phyloP scores from a whole-genome alignment of 129 eudicot genomes.

The Kitagawia praeruptora region DNA sequence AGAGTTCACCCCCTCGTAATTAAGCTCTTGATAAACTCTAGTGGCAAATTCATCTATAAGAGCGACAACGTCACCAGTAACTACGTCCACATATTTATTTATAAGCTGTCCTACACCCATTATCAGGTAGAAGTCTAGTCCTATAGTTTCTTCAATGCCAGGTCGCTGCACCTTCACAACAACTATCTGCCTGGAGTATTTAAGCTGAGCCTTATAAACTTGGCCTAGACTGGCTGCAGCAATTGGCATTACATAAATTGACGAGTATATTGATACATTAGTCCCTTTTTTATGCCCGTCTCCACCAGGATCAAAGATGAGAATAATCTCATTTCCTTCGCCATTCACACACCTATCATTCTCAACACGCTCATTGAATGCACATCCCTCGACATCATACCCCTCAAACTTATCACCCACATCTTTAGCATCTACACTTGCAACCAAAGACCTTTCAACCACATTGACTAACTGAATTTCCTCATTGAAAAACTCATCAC shows the following conservation, averaged over 20 bases:
- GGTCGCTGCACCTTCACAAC: conserved; percentile 99
- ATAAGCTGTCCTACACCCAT: conserved; percentile 70
- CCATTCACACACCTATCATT: too few relatives aligned
- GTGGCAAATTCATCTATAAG: conserved; percentile 90
- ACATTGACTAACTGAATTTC: too few relatives aligned
- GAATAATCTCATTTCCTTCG: too few relatives aligned
- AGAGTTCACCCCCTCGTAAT: conserved; percentile 92
- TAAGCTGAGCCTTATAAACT: conserved; percentile 88
- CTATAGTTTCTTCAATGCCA: conserved; percentile 91
- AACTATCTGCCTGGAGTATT: conserved; percentile 69
- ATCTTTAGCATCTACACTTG: too few relatives aligned
- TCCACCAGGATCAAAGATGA: too few relatives aligned
- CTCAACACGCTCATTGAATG: too few relatives aligned
- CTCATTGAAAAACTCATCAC: too few relatives aligned
- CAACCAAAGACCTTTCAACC: too few relatives aligned
- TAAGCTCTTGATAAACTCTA: conserved; percentile 96
- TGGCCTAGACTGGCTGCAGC: conserved; percentile 99
- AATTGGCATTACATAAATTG: conserved; percentile 79
- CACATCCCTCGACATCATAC: too few relatives aligned
- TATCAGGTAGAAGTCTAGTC: conserved; percentile 81
- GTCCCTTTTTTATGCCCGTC: too few relatives aligned
- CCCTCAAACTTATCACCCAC: too few relatives aligned
- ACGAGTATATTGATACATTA: conserved; percentile 65
- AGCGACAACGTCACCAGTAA: conserved; percentile 84
- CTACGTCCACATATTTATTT: conserved; percentile 68